phyloP scores from a whole-genome alignment of 2,329 filamentous ascomycete genomes.

The Botryosphaeria agaves region DNA sequence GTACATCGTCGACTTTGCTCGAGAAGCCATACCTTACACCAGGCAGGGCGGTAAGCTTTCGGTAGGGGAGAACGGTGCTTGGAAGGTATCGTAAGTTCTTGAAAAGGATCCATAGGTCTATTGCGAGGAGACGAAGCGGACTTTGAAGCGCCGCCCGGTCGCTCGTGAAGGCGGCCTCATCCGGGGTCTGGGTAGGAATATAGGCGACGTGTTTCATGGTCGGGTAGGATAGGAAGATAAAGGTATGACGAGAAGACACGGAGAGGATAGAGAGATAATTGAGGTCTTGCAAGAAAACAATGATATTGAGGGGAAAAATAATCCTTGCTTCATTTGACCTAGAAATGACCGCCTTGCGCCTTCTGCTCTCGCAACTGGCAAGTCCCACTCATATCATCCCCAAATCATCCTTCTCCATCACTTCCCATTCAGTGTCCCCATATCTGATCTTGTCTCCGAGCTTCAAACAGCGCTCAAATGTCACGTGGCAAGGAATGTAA shows the following conservation, averaged over 20 bases:
- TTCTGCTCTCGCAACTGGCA: neutral
- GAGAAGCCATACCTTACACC: conserved; percentile 1
- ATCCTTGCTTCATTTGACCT: too few relatives aligned
- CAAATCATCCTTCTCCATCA: conserved; percentile 15
- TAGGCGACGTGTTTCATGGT: conserved; percentile 1
- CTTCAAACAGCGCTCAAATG: conserved; percentile 12
- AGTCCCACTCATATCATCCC: neutral
- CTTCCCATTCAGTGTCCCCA: conserved; percentile 18
- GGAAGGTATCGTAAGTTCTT: conserved; percentile 1
- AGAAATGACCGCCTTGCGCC: neutral
- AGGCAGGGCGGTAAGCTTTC: neutral
- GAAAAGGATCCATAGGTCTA: conserved; percentile 1
- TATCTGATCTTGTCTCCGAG: conserved; percentile 14
- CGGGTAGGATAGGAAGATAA: neutral
- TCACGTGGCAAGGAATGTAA: conserved; percentile 22
- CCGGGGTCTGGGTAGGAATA: conserved; percentile 1
- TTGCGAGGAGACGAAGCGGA: conserved; percentile 1
- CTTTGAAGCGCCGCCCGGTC: conserved; percentile 1
- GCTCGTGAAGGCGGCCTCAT: conserved; percentile 1
- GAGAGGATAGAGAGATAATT: neutral
- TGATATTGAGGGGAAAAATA: neutral
- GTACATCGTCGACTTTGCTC: neutral
- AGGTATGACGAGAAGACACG: too few relatives aligned
- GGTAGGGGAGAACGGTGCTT: neutral
- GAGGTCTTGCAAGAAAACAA: neutral